A percentile compares a stretch with the other conserved stretches of the same genome.
Conservation (phyloP, 306 rosid species). For the Prosopis cineraria region DNA sequence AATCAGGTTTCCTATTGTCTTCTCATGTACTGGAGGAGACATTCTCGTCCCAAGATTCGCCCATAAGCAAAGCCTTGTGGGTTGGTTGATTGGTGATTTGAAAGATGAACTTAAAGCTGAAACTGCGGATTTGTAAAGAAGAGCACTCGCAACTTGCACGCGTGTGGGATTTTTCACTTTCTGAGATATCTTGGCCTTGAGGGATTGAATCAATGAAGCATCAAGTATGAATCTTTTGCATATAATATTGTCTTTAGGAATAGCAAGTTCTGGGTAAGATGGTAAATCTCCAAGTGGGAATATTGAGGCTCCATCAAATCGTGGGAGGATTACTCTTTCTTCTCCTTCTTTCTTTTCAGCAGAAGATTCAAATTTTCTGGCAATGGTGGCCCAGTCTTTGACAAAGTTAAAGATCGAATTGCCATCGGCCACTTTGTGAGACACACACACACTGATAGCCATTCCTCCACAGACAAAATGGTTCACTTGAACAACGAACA, state of each 20-base stretch:
- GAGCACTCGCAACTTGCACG: too few relatives aligned
- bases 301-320: constrained; percentile 3
- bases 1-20: constrained; percentile 38
- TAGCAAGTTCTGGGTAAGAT: neutral
- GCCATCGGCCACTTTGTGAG: constrained; percentile 30
- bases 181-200: constrained; percentile 32
- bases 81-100: too few relatives aligned
- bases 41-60: too few relatives aligned
- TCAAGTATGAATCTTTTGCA: constrained; percentile 40
- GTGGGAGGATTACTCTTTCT: neutral
- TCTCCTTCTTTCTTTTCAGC: too few relatives aligned
- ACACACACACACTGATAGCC: neutral
- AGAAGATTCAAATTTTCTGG: too few relatives aligned
- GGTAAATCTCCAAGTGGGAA: constrained; percentile 34
- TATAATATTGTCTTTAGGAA: neutral
- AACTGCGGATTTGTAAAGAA: too few relatives aligned
- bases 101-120: too few relatives aligned
- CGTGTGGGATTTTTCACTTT: too few relatives aligned
- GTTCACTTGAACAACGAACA: neutral
- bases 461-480: neutral
- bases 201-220: constrained; percentile 32
- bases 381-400: too few relatives aligned
- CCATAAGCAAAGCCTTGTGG: too few relatives aligned
- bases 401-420: constrained; percentile 43
- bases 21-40: constrained; percentile 38